Base-by-base conservation (phyloP, 768 basidiomycete genomes). In the Russula compacta region DNA sequence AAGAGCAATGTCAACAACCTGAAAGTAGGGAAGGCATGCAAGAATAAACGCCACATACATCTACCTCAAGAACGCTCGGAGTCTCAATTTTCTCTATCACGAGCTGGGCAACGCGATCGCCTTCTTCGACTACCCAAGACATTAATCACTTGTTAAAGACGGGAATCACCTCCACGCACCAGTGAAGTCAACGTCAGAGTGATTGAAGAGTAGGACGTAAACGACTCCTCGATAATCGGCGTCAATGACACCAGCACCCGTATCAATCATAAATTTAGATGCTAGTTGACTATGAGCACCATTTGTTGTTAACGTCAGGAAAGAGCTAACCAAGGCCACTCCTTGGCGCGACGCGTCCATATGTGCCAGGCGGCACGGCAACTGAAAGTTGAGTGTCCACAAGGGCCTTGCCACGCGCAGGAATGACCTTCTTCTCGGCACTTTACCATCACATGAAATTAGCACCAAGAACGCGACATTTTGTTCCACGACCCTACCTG, bases 261-360 rank as follows among this genome's bases (percentile, higher is more conserved):
- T 98, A 70, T 95, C 91, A 60, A 98, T 98, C 85, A 92, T 93
- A 72, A 92, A 94, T 71, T 99, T 99, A 15, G 90, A 89, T 19
- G 97, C 97, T 97, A 64, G 17, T 24, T 64, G 39, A 46, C 48
- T 19, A 44, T 33, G 15, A 61, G 33, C 51, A 19, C 12, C 14
- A 19, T 12, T 33, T 44, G 36, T 19, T 49, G 21, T 21, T 8
- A 17, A 35, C 8, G 2, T n/a, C 32, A 56, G 24, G 46, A 36
- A 43, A 24, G 21, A 21, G 33, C 33, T 39, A 15, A 97, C 95
- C 95, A 32, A 98, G 84, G 19, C 97, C 97, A 71, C 89, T 92
- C 24, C 95, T 83, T 19, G 97, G 97, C 2, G 97, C 97, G 60
- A 99, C 87, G 56, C 97, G 92, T 64, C 95, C 97, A 70, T 99